Base-by-base conservation (phyloP, 495 filamentous ascomycete species). In the Aspergillus leporis region DNA sequence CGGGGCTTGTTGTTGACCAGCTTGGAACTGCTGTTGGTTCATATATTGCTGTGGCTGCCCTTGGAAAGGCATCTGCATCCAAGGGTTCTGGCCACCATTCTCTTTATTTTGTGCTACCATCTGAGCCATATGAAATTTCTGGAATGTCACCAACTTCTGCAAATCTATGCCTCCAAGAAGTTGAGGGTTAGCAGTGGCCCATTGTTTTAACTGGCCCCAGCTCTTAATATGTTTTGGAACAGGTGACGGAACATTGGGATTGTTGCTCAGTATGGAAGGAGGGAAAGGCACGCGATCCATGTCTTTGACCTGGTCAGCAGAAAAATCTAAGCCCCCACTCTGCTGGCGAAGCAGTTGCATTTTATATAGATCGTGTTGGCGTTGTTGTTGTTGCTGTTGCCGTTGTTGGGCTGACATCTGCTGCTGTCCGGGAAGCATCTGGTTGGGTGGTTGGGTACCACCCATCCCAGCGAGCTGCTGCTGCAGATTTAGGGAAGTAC, bases 141-240 rank as follows among this genome's bases (percentile, higher is more conserved):
- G 87, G 3, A 83, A 56, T 13, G 66, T 68, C 56, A 81, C 68
- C 3, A 91, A 56, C 47, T 78, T 75, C 13, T 73, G 64, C 7
- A 80, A 48, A 28, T 80, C 75, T 1, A 76, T 66, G 2, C 73
- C 71, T 19, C 67, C 74, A 18, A 72, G 57, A 19, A 68, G 56
- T 41, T 78, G 76, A n/a, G 74, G 74, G 62, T 86, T 87, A 47
- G 76, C 66, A 1, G 60, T 51, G 1, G 83, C 73, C 78, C 81
- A 89, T 41, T 83, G 71, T 68, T 90, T 92, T 0, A 95, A 73
- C 51, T 89, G 83, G 28, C 78, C 81, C 90, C 90, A 95, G 55
- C 85, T 87, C 66, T 84, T 88, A 18, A 89, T 70, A 3, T 86
- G 71, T 16, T 80, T 80, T 3, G 89, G 87, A 0, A 87, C 69